Evolutionary conservation across 1,284 basidiomycete species (phyloP).

Genomic region (Ceratobasidium theobromae): DNA sequence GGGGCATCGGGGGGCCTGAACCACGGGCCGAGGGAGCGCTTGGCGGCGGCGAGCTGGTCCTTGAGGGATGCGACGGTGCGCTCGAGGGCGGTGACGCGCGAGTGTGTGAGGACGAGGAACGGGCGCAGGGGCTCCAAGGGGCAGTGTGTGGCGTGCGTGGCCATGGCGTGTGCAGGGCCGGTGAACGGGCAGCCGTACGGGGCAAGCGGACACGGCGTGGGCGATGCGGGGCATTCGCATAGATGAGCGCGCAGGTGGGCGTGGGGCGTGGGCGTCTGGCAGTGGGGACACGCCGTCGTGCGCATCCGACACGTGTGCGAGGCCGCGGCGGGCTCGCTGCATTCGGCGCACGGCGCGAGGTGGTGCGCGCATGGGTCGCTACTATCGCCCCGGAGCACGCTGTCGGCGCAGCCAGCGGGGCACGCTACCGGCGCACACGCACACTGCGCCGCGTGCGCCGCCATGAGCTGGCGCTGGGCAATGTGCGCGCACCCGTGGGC

Average conservation of each 20-base stretch:
- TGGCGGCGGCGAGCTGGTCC: slow-evolving; percentile 55
- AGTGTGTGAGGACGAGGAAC: slow-evolving; percentile 56
- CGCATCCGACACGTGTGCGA: slow-evolving; percentile 9
- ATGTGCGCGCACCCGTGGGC: slow-evolving; percentile 61
- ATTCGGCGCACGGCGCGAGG: slow-evolving; percentile 46
- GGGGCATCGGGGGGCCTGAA: slow-evolving; percentile 45
- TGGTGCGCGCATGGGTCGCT: slow-evolving; percentile 44
- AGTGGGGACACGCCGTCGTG: not conserved
- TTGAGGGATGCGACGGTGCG: slow-evolving; percentile 51
- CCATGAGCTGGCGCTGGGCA: slow-evolving; percentile 69
- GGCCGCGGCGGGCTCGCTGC: slow-evolving; percentile 36
- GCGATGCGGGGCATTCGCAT: too few relatives aligned
- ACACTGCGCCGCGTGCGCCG: slow-evolving; percentile 65
- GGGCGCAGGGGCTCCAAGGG: slow-evolving; percentile 43
- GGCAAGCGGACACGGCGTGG: not conserved
- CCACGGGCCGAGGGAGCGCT: slow-evolving; percentile 66
- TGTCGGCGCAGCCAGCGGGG: slow-evolving; percentile 50
- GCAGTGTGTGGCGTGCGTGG: slow-evolving; percentile 42
- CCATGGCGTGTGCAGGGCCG: slow-evolving; percentile 44
- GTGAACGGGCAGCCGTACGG: too few relatives aligned
- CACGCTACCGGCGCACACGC: slow-evolving; percentile 59
- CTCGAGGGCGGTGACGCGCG: slow-evolving; percentile 59
- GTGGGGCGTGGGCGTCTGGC: not conserved
- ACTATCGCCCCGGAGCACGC: slow-evolving; percentile 50
- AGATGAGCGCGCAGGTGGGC: not conserved